Evolutionary conservation across 345 rosid genomes (phyloP).

Genomic region (Xanthoceras sorbifolium): DNA sequence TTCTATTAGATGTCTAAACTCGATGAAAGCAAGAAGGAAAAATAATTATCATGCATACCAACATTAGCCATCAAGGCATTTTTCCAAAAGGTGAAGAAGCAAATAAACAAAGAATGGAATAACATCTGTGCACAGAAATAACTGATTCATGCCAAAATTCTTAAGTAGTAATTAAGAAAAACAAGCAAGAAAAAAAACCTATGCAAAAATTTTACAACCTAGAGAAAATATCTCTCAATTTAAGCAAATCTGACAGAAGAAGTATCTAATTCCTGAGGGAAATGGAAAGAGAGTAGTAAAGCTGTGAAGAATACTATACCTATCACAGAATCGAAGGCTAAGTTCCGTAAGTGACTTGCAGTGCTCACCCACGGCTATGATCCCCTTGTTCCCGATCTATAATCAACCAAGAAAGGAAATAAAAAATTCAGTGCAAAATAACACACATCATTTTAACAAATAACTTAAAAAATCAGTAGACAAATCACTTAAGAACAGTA

Average conservation of each 20-base stretch:
- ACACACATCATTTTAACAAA: neutral
- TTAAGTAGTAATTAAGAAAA: neutral
- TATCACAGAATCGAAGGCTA: constrained; percentile 85
- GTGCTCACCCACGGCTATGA: constrained; percentile 73
- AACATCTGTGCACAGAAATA: neutral
- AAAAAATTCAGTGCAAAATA: neutral
- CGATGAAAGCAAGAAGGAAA: neutral
- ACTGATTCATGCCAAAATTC: neutral
- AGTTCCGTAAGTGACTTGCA: constrained; percentile 79
- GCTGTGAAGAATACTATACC: constrained; percentile 40
- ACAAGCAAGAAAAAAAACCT: neutral
- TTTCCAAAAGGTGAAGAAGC: neutral
- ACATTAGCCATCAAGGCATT: neutral
- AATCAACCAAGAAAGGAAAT: constrained; percentile 1
- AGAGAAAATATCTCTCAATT: neutral
- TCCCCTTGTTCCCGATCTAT: constrained; percentile 84
- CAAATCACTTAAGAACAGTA: neutral
- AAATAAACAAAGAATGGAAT: neutral
- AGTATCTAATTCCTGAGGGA: constrained; percentile 2
- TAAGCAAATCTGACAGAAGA: neutral
- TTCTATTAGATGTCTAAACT: neutral
- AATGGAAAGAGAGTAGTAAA: neutral
- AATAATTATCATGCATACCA: neutral
- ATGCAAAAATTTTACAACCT: neutral
- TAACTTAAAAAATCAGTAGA: neutral